A percentile compares a stretch with the other conserved stretches of the same genome.
Evolutionary conservation across 1,284 basidiomycete genomes (phyloP).

Genomic region (Fomitopsis betulina): DNA sequence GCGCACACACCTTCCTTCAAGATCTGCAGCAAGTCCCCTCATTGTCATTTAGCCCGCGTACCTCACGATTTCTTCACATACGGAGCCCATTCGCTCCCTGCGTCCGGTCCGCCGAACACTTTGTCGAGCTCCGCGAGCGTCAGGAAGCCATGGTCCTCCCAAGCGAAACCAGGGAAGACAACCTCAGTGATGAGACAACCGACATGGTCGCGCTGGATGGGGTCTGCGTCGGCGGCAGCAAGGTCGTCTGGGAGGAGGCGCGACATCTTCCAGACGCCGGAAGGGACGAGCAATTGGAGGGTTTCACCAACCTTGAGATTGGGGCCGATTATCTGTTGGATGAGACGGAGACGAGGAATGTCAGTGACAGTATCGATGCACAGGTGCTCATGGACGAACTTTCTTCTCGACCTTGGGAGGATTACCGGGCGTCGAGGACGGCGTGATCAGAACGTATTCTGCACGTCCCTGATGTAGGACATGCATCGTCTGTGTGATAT

Average conservation of each 20-base stretch:
- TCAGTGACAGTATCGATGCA: too few relatives aligned
- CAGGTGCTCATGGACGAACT: conserved; percentile 15
- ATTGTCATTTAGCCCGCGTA: too few relatives aligned
- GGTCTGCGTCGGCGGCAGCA: conserved; percentile 6
- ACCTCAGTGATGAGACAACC: conserved; percentile 48
- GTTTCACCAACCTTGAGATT: conserved; percentile 35
- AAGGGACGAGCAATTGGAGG: conserved; percentile 41
- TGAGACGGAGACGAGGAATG: not conserved
- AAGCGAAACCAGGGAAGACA: conserved; percentile 43
- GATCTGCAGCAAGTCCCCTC: too few relatives aligned
- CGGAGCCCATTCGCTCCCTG: conserved; percentile 10
- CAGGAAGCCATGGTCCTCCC: conserved; percentile 45
- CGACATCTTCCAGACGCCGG: conserved; percentile 48
- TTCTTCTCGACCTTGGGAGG: conserved; percentile 35
- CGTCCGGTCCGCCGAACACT: conserved; percentile 26
- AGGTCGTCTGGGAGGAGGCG: conserved; percentile 37
- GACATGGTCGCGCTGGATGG: conserved; percentile 18
- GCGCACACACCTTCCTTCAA: too few relatives aligned
- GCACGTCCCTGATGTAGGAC: conserved; percentile 43
- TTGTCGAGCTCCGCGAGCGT: conserved; percentile 26
- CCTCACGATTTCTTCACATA: conserved; percentile 12
- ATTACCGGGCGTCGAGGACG: conserved; percentile 13
- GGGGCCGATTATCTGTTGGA: conserved; percentile 34
- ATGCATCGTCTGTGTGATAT: conserved; percentile 38
- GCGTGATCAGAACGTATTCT: conserved; percentile 42